A percentile compares a stretch with the other conserved stretches of the same genome.
Evolutionary conservation across 768 basidiomycete genomes (phyloP).

Genomic region (Pleurotus giganteus): DNA sequence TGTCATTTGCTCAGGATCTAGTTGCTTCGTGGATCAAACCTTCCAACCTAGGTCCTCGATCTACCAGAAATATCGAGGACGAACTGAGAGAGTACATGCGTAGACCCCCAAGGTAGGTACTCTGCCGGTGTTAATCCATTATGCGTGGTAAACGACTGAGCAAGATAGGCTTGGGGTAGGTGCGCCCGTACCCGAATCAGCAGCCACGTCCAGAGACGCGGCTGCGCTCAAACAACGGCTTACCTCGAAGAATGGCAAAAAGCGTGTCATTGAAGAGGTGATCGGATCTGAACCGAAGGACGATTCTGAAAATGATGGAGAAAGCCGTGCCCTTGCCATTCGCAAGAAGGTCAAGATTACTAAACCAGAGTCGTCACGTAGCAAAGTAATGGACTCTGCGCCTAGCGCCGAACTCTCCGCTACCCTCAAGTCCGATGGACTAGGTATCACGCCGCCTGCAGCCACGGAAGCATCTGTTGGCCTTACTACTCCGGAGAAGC

Average conservation of each 20-base stretch:
- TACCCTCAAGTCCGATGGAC: too few species aligned
- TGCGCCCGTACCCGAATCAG: slow-evolving; percentile 52
- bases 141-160: slow-evolving; percentile 4
- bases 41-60: slow-evolving; percentile 33
- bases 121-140: slow-evolving; percentile 12
- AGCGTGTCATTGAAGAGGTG: slow-evolving; percentile 43
- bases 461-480: not conserved
- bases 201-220: slow-evolving; percentile 48
- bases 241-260: slow-evolving; percentile 40
- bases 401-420: too few species aligned
- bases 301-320: slow-evolving; percentile 43
- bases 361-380: not conserved
- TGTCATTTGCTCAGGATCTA: slow-evolving; percentile 73
- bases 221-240: slow-evolving; percentile 63
- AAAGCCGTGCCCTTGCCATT: slow-evolving; percentile 54
- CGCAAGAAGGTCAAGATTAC: slow-evolving; percentile 52
- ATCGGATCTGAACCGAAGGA: slow-evolving; percentile 20
- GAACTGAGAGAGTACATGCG: slow-evolving; percentile 68
- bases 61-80: slow-evolving; percentile 39
- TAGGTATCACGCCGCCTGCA: not conserved
- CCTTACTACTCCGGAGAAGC: not conserved
- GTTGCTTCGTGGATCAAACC: slow-evolving; percentile 78
- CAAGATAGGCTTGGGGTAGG: slow-evolving; percentile 69
- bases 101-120: slow-evolving; percentile 64
- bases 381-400: not conserved